Base-by-base conservation (phyloP, 257 asterid genomes). In the Solanum gandarillasii region DNA sequence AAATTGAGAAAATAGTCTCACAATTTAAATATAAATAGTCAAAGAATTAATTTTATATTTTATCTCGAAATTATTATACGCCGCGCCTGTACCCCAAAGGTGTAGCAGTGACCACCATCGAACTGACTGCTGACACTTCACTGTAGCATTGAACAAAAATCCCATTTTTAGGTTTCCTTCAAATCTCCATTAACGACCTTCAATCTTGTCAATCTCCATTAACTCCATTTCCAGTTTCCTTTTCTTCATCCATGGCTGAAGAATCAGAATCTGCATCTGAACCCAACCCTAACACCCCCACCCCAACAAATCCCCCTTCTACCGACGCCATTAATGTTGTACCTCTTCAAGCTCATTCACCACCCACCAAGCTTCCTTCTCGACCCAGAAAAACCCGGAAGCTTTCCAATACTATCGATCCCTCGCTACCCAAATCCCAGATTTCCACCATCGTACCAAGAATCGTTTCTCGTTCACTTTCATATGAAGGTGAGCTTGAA, bases 311-410 rank as follows among this genome's bases (percentile, higher is more conserved):
- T 6, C 36, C 41, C 27, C 7, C 48, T 7, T 27, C 87, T 23
- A 18, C 65, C 34, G 11, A 58, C 46, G 29, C 58, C 23, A n/a
- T 58, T 76, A 31, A 23, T 81, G 39, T 58, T 81, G 60, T 58
- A 23, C 38, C 78, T 36, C 43, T 29, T 23, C 72, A 46, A 73
- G 7, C 67, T 43, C 84, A 60, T 76, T 46, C 84, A 21, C 84
- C 88, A 12, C 84, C 84, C 25, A 14, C 98, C 84, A 95, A 95
- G 90, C 96, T 95, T 32, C 99, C 99, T 48, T 95, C 96, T 87
- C 95, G 98, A 55, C 99, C 99, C 76, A 98, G 91, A 43, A 97
- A 97, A 87, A 94, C 92, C 84, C 95, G 98, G 20, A 95, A 93
- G 84, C 97, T 97, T 21, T 96, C 95, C 55, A 55, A 60, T 9